Conservation (phyloP, 768 basidiomycete genomes). For the Tubosaeta brunneosetosa region DNA sequence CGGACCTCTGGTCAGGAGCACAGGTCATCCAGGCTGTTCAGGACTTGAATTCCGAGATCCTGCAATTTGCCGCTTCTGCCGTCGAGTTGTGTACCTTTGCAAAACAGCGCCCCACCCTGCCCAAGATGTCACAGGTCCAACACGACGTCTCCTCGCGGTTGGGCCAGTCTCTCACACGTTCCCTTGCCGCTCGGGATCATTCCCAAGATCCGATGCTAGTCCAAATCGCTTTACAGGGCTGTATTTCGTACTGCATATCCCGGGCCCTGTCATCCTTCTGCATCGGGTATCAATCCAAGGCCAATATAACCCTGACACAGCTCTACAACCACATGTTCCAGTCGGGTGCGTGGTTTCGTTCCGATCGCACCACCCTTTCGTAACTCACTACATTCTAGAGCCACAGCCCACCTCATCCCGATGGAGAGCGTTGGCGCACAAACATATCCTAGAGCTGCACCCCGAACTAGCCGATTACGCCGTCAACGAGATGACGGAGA, state of each 20-base stretch:
- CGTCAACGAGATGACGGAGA: conserved; percentile 66
- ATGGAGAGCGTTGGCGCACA: conserved; percentile 72
- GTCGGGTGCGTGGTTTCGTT: conserved; percentile 37
- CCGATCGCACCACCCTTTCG: background rate
- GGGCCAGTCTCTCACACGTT: conserved; percentile 56
- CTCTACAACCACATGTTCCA: conserved; percentile 57
- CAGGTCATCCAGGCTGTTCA: conserved; percentile 76
- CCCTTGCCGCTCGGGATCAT: conserved; percentile 62
- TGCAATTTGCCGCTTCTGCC: conserved; percentile 74
- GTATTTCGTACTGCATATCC: conserved; percentile 60
- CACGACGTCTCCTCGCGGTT: conserved; percentile 59
- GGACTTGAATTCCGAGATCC: conserved; percentile 75
- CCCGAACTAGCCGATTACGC: conserved; percentile 63
- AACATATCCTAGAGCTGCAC: conserved; percentile 62
- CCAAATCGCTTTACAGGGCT: conserved; percentile 71
- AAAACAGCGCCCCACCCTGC: conserved; percentile 35
- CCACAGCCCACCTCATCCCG: conserved; percentile 74
- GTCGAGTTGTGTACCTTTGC: conserved; percentile 62
- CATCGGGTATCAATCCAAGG: conserved; percentile 67
- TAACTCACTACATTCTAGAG: conserved; percentile 36
- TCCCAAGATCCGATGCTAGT: conserved; percentile 73
- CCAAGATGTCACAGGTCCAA: conserved; percentile 47
- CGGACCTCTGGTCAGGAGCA: conserved; percentile 70
- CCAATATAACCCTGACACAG: conserved; percentile 59
- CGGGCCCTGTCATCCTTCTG: conserved; percentile 68